Evolutionary conservation across 1,284 basidiomycete species (phyloP).

Genomic region (Exobasidium rhododendri): DNA sequence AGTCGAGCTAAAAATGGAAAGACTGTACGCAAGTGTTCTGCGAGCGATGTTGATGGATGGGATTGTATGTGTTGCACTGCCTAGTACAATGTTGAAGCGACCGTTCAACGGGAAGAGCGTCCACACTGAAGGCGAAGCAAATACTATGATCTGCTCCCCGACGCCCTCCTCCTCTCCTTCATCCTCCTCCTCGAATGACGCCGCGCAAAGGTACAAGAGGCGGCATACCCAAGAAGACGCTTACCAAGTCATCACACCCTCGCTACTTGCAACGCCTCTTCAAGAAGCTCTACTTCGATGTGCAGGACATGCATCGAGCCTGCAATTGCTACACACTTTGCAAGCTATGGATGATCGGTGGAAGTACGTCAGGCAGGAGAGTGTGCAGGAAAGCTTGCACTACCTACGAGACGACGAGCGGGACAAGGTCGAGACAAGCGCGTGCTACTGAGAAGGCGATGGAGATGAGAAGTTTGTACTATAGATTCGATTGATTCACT

Average conservation of each 20-base stretch:
- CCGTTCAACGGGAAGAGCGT: neutral
- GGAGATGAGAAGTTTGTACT: no score
- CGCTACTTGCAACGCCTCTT: conserved; percentile 1
- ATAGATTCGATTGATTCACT: neutral
- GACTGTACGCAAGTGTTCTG: conserved; percentile 26
- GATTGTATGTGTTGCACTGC: conserved; percentile 21
- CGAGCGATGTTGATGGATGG: conserved; percentile 35
- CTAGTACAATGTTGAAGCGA: neutral
- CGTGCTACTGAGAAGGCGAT: no score
- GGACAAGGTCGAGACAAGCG: no score
- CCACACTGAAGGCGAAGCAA: neutral
- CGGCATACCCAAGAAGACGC: neutral
- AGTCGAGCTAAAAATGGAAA: conserved; percentile 18
- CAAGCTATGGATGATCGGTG: conserved; percentile 7
- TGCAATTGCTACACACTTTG: neutral
- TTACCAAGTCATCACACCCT: conserved; percentile 6
- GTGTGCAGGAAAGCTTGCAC: neutral
- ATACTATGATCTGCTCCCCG: neutral
- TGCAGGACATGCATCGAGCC: neutral
- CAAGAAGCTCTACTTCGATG: neutral
- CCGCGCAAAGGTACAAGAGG: neutral
- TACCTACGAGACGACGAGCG: conserved; percentile 7
- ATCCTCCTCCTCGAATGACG: neutral
- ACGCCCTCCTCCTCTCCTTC: neutral
- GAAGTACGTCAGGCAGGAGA: neutral